Conservation (phyloP, 2,329 filamentous ascomycete genomes). For the Emmonsia crescens region DNA sequence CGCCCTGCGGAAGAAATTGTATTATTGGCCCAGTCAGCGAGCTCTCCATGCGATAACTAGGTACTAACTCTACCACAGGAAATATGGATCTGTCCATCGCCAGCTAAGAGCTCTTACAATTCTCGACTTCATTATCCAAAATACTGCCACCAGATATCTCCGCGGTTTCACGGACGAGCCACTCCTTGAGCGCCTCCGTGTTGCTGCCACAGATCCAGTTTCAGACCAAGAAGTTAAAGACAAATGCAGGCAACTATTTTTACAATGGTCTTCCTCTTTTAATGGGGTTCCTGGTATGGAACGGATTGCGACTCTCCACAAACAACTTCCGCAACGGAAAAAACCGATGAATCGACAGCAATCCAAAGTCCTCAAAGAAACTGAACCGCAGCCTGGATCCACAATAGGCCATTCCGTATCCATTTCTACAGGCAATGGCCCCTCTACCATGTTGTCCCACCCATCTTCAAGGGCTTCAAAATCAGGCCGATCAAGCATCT, state of each 20-base stretch:
- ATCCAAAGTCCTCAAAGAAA: constrained; percentile 74
- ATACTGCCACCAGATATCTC: constrained; percentile 80
- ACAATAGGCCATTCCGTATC: constrained; percentile 31
- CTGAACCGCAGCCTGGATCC: constrained; percentile 41
- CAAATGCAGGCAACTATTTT: constrained; percentile 79
- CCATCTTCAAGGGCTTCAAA: constrained; percentile 22
- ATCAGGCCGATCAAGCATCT: constrained; percentile 8
- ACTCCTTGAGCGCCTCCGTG: constrained; percentile 76
- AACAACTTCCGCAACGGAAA: constrained; percentile 55
- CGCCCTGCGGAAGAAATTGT: constrained; percentile 90
- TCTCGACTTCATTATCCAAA: constrained; percentile 87
- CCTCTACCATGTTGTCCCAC: constrained; percentile 26
- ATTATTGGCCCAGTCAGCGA: constrained; percentile 21
- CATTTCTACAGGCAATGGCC: constrained; percentile 28
- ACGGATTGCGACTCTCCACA: constrained; percentile 67
- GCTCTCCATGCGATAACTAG: background rate
- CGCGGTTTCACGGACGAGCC: constrained; percentile 82
- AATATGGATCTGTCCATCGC: constrained; percentile 90
- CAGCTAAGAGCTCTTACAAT: constrained; percentile 82
- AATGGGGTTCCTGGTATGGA: constrained; percentile 70
- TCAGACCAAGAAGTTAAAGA: constrained; percentile 77
- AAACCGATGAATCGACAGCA: constrained; percentile 64
- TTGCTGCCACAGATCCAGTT: constrained; percentile 73
- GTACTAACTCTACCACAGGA: constrained; percentile 39
- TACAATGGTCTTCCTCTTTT: constrained; percentile 75